Evolutionary conservation across 2,329 filamentous ascomycete species (phyloP), one percentile per base, ranked within the genome.

Genomic region (Diaporthe ampelina): DNA sequence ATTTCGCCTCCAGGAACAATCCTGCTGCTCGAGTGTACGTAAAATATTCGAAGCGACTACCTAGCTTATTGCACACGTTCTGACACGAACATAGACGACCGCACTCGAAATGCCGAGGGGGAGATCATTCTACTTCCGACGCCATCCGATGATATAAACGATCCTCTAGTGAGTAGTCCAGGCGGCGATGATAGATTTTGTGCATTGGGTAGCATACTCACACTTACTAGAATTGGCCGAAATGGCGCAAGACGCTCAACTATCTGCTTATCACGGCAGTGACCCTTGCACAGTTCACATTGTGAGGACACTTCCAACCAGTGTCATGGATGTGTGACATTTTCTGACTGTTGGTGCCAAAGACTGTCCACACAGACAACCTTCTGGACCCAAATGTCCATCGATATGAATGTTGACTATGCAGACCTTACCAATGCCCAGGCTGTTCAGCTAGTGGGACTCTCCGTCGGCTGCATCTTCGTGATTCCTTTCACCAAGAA

Each of bases 371-470:
- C 43, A 48, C 43, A 48, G 19, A 48, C 43, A 17, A 48, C 43
- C 21, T 48, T 48, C 19, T 48, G 43, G 43, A 48, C 43, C 19
- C 43, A 48, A 48, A 48, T 48, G 43, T 48, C 43, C 43, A 48
- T 48, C 43, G 43, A 48, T 48, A 48, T 48, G 43, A 48, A 48
- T 48, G 43, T 48, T 48, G 43, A 48, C 43, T 48, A 48, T 17
- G 43, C 43, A 17, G 43, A 48, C 43, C 43, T 48, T 2, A 48
- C 43, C 5, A 48, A 48, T 7, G n/a, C 37, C 35, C 59, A 65
- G 24, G 59, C 59, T 65, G 32, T 40, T 40, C 59, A 65, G 37
- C 35, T 48, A 48, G 43, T 48, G 15, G 43, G 43, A 48, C 43
- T 48, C 5, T 48, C 43, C 43, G 43, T 48, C 43, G 43, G 43